These are phyloP conservation scores for Dendrocalamus latiflorus DNA, from an alignment of 202 grass and related monocot genomes.

Conservation along the genomic window DNA sequence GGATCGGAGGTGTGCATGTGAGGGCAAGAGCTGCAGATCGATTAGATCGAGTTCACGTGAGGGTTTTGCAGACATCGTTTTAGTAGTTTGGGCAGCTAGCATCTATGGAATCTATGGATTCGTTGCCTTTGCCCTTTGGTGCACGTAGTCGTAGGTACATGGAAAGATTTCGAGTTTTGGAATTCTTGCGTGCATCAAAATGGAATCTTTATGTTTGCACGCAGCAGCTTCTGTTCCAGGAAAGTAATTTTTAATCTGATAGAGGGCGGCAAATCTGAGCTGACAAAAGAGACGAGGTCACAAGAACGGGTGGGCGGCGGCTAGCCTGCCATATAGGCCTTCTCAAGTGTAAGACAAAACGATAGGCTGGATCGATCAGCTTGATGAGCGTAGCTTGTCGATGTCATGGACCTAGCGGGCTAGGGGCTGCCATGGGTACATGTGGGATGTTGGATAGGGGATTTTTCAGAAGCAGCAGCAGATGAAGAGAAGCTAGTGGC, in stretches of 20 bases:
- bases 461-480: neutral
- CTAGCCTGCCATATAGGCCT: neutral
- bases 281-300: neutral
- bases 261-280: too few species aligned
- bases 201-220: conserved; percentile 21
- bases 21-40: conserved; percentile 12
- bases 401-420: neutral
- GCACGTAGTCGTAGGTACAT: conserved; percentile 15
- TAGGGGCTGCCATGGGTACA: neutral
- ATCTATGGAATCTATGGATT: conserved; percentile 34
- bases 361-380: neutral
- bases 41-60: conserved; percentile 55
- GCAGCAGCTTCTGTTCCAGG: neutral
- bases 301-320: neutral
- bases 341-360: neutral
- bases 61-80: conserved; percentile 12
- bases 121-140: conserved; percentile 51
- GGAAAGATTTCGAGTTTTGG: conserved; percentile 13
- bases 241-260: neutral
- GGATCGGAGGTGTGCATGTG: conserved; percentile 37
- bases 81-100: conserved; percentile 13
- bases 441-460: neutral
- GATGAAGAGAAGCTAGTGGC: neutral
- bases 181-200: conserved; percentile 20
- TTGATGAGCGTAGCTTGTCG: neutral